Base-by-base conservation (phyloP, 2,329 filamentous ascomycete species). In the Aulographum hederae region DNA sequence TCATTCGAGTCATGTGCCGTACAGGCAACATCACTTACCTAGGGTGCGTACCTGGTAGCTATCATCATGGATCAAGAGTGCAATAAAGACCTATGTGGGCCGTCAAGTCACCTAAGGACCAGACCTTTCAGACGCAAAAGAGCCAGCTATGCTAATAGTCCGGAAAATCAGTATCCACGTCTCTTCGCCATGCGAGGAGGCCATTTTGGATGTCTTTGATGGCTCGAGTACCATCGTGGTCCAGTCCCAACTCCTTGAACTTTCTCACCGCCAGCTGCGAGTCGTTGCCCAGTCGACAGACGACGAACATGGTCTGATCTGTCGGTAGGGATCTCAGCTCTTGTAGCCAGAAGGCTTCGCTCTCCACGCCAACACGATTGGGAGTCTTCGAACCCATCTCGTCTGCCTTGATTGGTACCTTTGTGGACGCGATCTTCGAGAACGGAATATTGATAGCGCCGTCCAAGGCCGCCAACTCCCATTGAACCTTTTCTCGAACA, bases 401-500 rank as follows among this genome's bases (percentile, higher is more conserved):
- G 4, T 41, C 37, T 39, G 3, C 44, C 38, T 18, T 40, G 40
- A 18, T 38, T 43, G 31, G 30, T 28, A 14, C 10, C 37, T 26
- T 34, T 37, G 12, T 34, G 32, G 26, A 42, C 28, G 25, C 61
- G 12, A 69, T 54, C 1, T 52, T 59, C 10, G 70, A 77, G 44
- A 76, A 78, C 0, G 71, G 78, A 1, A 84, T 50, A 41, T 82
- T 94, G 31, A 91, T 55, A 17, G 80, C 81, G 0, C 78, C 78
- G 0, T 72, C 60, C 5, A 98, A 61, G 37, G 65, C 73, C 39
- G 77, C 84, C 28, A 95, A 73, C 12, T 78, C 75, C 41, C 80
- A 94, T 37, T 93, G 81, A 18, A 82, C 78, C 43, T 71, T 71
- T 42, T 92, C 82, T 2, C 89, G 66, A 1, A 92, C 82, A 41